Percentiles rank a stretch among this genome's conserved stretches.
These are phyloP conservation scores for Phytophthora cactorum DNA, from an alignment of 352 stramenopile species.

Conservation along the genomic window DNA sequence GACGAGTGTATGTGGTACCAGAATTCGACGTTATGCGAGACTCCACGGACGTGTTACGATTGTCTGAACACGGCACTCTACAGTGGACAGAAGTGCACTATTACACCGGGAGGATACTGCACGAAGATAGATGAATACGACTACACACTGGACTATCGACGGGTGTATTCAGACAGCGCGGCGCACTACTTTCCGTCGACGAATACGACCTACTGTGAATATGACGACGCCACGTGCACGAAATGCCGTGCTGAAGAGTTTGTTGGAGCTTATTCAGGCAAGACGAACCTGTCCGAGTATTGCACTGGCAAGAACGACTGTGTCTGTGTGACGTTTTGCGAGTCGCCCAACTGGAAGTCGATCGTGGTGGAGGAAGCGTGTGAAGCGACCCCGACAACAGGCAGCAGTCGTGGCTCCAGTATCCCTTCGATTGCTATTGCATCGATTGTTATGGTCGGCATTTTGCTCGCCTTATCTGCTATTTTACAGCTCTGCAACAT, in stretches of 20 bases:
- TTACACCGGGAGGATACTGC: conserved; percentile 64
- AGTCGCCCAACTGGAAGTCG: conserved; percentile 47
- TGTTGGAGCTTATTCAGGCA: conserved; percentile 29
- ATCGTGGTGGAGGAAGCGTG: conserved; percentile 52
- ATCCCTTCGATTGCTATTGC: conserved; percentile 36
- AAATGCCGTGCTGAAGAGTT: conserved; percentile 36
- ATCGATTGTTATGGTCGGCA: conserved; percentile 37
- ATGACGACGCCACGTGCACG: conserved; percentile 39
- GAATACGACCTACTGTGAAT: conserved; percentile 65
- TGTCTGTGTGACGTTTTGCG: conserved; percentile 64
- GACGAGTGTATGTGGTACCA: conserved; percentile 70
- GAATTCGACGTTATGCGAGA: conserved; percentile 59
- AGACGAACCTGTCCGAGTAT: conserved; percentile 41
- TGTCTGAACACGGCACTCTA: conserved; percentile 57
- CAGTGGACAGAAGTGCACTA: conserved; percentile 51
- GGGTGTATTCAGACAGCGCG: conserved; percentile 31
- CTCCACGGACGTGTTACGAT: conserved; percentile 58
- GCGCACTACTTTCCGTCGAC: conserved; percentile 60
- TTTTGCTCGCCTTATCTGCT: conserved; percentile 34
- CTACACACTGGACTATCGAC: conserved; percentile 47
- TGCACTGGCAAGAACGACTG: conserved; percentile 52
- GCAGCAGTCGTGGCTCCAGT: conserved; percentile 14
- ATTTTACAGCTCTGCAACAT: conserved; percentile 40
- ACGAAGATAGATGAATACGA: conserved; percentile 54
- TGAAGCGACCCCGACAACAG: conserved; percentile 18